Percentiles rank a stretch among this genome's conserved stretches.
These are phyloP conservation scores for Verticillium dahliae DNA, from an alignment of 2,329 filamentous ascomycete genomes.

Conservation along the genomic window DNA sequence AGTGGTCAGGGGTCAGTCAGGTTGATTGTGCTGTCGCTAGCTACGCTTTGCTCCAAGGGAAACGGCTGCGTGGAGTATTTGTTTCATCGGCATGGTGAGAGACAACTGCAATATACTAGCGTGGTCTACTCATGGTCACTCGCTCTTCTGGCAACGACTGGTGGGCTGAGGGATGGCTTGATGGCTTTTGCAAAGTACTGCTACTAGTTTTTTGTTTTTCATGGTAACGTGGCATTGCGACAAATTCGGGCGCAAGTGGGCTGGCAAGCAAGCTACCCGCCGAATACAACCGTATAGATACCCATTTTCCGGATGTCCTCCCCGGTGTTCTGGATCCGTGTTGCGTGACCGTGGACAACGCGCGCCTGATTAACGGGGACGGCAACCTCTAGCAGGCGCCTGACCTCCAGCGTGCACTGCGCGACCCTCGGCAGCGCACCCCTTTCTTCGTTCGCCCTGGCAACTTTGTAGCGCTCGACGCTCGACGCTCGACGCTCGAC, in stretches of 20 bases:
- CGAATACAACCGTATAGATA: constrained; percentile 2
- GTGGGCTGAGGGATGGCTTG: constrained; percentile 1
- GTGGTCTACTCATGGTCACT: neutral
- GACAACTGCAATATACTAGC: neutral
- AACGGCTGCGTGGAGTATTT: neutral
- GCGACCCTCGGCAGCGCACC: neutral
- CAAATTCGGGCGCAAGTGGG: neutral
- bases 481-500: too few relatives aligned
- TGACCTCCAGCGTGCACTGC: neutral
- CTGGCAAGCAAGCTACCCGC: neutral
- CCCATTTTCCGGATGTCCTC: neutral
- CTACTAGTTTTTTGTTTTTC: neutral
- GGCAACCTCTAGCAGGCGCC: neutral
- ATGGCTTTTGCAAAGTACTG: constrained; percentile 2
- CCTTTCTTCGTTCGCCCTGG: neutral
- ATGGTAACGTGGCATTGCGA: neutral
- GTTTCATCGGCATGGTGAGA: neutral
- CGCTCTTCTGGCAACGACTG: neutral
- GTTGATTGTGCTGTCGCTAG: neutral
- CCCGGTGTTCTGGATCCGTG: neutral
- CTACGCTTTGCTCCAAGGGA: constrained; percentile 2
- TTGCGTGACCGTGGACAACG: neutral
- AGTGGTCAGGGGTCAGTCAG: neutral
- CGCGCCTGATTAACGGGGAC: neutral
- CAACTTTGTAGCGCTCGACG: too few relatives aligned